These are phyloP conservation scores for Fragaria vesca DNA, from an alignment of 306 rosid species.

Conservation along the genomic window DNA sequence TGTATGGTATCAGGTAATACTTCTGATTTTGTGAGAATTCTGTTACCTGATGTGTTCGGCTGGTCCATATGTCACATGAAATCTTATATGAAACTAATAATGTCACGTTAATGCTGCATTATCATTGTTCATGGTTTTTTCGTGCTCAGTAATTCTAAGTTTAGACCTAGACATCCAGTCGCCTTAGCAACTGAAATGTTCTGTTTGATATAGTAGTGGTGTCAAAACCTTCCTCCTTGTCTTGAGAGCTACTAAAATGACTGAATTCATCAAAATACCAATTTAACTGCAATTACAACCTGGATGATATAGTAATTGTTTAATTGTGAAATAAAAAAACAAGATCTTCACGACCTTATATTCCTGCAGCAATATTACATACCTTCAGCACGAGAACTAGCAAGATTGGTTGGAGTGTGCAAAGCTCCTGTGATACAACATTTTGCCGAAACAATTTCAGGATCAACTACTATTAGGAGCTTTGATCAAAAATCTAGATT, in stretches of 20 bases:
- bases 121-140: not conserved
- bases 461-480: conserved; percentile 73
- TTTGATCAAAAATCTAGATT: conserved; percentile 72
- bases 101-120: not conserved
- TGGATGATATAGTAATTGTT: not conserved
- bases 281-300: not conserved
- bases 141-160: not conserved
- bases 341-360: conserved; percentile 10
- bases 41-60: conserved; percentile 7
- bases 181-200: too few relatives aligned
- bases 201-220: too few relatives aligned
- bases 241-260: too few relatives aligned
- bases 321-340: not conserved
- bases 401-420: conserved; percentile 77
- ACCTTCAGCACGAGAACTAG: conserved; percentile 65
- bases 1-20: conserved; percentile 70
- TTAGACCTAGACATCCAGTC: not conserved
- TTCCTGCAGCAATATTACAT: conserved; percentile 65
- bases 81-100: not conserved
- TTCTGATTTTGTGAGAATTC: conserved; percentile 9
- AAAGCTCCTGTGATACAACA: conserved; percentile 91
- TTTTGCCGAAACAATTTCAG: conserved; percentile 79
- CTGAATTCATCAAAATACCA: not conserved
- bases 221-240: too few relatives aligned
- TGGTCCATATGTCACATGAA: not conserved